These are phyloP conservation scores for Apophysomyces sp. DNA, from an alignment of 371 early-diverging fungal genomes.

Conservation along the genomic window DNA sequence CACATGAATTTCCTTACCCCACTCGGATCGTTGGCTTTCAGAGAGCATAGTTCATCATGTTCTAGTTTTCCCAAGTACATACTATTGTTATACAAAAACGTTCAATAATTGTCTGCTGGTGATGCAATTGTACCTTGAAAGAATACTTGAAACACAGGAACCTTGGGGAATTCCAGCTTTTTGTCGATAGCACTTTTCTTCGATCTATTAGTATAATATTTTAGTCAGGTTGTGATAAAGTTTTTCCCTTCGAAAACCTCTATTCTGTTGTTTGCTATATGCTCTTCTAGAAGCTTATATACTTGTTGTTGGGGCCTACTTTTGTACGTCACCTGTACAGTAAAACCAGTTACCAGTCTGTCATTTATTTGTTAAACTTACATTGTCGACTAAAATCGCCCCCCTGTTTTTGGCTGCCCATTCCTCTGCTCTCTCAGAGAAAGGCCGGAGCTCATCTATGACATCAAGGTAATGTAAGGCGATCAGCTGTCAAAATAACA, in stretches of 20 bases:
- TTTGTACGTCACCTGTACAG: constrained; percentile 33
- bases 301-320: constrained; percentile 20
- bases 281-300: constrained; percentile 28
- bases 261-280: constrained; percentile 60
- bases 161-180: constrained; percentile 87
- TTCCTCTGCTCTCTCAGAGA: constrained; percentile 42
- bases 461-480: not conserved
- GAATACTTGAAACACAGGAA: constrained; percentile 76
- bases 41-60: not conserved
- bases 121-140: constrained; percentile 66
- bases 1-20: not conserved
- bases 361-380: constrained; percentile 3
- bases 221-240: not conserved
- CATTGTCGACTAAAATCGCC: constrained; percentile 65
- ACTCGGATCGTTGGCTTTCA: not conserved
- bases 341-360: not conserved
- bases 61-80: not conserved
- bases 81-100: not conserved
- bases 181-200: constrained; percentile 61
- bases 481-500: not conserved
- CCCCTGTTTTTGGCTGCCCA: constrained; percentile 43
- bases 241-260: constrained; percentile 40
- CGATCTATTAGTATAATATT: constrained; percentile 31
- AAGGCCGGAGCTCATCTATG: constrained; percentile 38
- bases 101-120: no score